Evolutionary conservation across 495 filamentous ascomycete species (phyloP), one percentile per base, ranked within the genome.

Genomic region (Emericellopsis terricola): DNA sequence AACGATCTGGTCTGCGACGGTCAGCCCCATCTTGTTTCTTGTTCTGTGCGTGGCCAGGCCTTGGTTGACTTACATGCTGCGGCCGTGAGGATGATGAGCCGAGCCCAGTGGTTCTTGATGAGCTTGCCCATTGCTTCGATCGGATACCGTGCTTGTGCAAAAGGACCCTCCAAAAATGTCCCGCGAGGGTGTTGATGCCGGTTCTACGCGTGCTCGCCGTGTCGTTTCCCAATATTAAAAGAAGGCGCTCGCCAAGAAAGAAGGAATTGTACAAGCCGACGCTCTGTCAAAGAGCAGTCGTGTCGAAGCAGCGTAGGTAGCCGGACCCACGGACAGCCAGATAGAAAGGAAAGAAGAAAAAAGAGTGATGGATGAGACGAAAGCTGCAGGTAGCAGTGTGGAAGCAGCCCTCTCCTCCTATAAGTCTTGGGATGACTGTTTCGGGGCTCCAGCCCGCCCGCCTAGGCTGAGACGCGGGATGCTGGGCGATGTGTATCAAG

Each of bases 51-150:
- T 38, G 29, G 19, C 28, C 33, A 23, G 17, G 23, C 11, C 11
- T 26, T 11, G 23, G 23, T 26, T 26, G 19, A 73, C 81, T 7
- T 76, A 92, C 81, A 94, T 29, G 62, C 56, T 52, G 81, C 75
- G 4, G 89, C 78, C 2, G 83, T 80, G 45, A 96, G 66, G 55
- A 89, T 69, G 48, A 94, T 84, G 43, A 94, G 73, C 32, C 89
- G 73, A 33, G 81, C 91, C 81, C 86, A 93, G 63, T 97, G 89
- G 64, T 96, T 96, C 64, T 94, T 96, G 63, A 97, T 97, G 42
- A 97, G 73, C 49, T 74, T 82, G 53, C 89, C 89, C 89, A 97
- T 97, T 46, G n/a, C 18, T 8, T 26, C 19, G 19, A 38, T 35
- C 41, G n/a, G n/a, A n/a, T n/a, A n/a, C n/a, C n/a, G n/a, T n/a